Conservation (phyloP, 2,329 filamentous ascomycete genomes). For the Microdochium bolleyi region DNA sequence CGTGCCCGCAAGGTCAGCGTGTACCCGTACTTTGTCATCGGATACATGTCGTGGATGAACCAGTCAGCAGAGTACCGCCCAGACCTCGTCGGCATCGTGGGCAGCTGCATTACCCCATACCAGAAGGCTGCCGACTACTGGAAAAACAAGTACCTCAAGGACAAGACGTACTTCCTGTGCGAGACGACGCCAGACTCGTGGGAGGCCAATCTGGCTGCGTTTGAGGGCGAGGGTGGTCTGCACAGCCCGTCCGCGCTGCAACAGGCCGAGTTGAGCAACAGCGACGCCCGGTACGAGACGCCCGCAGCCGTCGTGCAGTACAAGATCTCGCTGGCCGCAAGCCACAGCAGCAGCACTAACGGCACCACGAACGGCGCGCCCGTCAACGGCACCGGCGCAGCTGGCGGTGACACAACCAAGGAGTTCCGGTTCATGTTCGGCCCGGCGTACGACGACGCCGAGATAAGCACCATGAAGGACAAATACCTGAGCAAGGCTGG, state of each 20-base stretch:
- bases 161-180: constrained; percentile 49
- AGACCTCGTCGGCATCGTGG: constrained; percentile 40
- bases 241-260: constrained; percentile 38
- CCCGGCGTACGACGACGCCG: constrained; percentile 42
- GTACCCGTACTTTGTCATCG: constrained; percentile 49
- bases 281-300: constrained; percentile 47
- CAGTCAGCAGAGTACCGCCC: constrained; percentile 43
- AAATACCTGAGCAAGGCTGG: constrained; percentile 41
- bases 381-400: neutral
- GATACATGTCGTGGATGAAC: constrained; percentile 58
- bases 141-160: constrained; percentile 48
- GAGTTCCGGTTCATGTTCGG: constrained; percentile 48
- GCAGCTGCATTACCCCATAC: constrained; percentile 45
- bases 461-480: constrained; percentile 34
- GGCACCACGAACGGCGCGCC: neutral
- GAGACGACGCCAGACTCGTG: constrained; percentile 41
- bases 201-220: constrained; percentile 42
- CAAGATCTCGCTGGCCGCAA: constrained; percentile 26
- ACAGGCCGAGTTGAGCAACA: constrained; percentile 27
- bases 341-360: neutral
- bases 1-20: constrained; percentile 38
- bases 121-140: constrained; percentile 49
- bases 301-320: constrained; percentile 47
- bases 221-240: constrained; percentile 48
- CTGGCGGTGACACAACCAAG: constrained; percentile 22